These are phyloP conservation scores for Chytriomyces hyalinus DNA, from an alignment of 192 early-diverging fungal species.

Conservation along the genomic window DNA sequence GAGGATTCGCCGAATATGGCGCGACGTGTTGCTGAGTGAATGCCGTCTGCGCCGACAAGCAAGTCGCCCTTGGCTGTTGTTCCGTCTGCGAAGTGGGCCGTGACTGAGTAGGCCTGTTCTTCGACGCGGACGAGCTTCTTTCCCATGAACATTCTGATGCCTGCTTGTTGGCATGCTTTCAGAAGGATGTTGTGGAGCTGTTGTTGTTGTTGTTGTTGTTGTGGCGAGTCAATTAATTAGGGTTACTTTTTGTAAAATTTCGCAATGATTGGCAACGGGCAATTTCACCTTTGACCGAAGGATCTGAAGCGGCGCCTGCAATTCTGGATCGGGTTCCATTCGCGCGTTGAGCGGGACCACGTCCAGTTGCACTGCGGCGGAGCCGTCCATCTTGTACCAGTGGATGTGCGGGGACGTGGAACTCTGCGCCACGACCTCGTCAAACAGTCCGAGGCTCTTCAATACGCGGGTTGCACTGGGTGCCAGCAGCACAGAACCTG, in stretches of 20 bases:
- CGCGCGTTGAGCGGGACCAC: neutral
- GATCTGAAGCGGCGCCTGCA: conserved; percentile 4
- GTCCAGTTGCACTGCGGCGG: neutral
- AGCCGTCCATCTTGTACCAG: neutral
- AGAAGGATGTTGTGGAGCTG: conserved; percentile 16
- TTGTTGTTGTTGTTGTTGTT: neutral
- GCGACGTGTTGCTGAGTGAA: conserved; percentile 22
- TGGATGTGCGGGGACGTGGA: neutral
- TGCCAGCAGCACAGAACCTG: conserved; percentile 1
- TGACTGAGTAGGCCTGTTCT: conserved; percentile 1
- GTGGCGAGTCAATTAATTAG: neutral
- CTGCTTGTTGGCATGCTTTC: conserved; percentile 8
- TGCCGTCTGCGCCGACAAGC: conserved; percentile 33
- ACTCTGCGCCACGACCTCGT: neutral
- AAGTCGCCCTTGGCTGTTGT: conserved; percentile 8
- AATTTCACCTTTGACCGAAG: conserved; percentile 8
- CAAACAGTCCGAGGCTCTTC: conserved; percentile 18
- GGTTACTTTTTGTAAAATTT: neutral
- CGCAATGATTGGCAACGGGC: neutral
- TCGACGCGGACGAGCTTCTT: conserved; percentile 19
- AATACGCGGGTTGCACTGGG: conserved; percentile 19
- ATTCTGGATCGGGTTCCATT: neutral
- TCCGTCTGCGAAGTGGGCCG: conserved; percentile 19
- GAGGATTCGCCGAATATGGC: conserved; percentile 41
- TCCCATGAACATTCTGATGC: neutral